Evolutionary conservation across 306 rosid species (phyloP).

Genomic region (Begonia loranthoides): DNA sequence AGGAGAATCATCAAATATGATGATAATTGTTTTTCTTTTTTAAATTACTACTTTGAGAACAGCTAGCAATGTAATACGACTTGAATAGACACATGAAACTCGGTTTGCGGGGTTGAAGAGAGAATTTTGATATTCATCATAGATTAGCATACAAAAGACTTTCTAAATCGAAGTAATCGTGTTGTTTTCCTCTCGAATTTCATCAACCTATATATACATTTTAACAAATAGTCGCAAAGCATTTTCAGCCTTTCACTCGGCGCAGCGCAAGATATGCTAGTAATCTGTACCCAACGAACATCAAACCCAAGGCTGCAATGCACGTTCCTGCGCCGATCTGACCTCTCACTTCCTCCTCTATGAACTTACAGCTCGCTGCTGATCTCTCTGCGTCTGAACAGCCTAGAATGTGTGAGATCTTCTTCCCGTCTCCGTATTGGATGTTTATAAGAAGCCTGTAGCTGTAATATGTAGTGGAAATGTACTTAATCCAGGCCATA

Average conservation of each 20-base stretch:
- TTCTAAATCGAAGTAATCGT: too few species aligned
- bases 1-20: too few species aligned
- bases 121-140: too few species aligned
- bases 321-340: conserved; percentile 48
- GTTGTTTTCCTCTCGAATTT: too few species aligned
- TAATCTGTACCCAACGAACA: conserved; percentile 73
- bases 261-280: conserved; percentile 71
- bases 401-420: conserved; percentile 37
- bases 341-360: conserved; percentile 70
- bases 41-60: too few species aligned
- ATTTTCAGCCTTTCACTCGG: conserved; percentile 23
- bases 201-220: too few species aligned
- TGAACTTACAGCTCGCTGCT: conserved; percentile 36
- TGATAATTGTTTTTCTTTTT: too few species aligned
- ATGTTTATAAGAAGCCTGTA: conserved; percentile 51
- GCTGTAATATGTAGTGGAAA: conserved; percentile 59
- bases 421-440: conserved; percentile 61
- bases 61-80: too few species aligned
- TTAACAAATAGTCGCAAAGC: too few species aligned
- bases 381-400: conserved; percentile 25
- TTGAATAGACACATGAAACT: too few species aligned
- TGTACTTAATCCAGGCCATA: conserved; percentile 71
- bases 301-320: conserved; percentile 39
- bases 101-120: too few species aligned
- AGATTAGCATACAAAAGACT: too few species aligned